Evolutionary conservation across 1,284 basidiomycete genomes (phyloP), one percentile per base, ranked within the genome.

Genomic region (Ceratobasidium sp.): DNA sequence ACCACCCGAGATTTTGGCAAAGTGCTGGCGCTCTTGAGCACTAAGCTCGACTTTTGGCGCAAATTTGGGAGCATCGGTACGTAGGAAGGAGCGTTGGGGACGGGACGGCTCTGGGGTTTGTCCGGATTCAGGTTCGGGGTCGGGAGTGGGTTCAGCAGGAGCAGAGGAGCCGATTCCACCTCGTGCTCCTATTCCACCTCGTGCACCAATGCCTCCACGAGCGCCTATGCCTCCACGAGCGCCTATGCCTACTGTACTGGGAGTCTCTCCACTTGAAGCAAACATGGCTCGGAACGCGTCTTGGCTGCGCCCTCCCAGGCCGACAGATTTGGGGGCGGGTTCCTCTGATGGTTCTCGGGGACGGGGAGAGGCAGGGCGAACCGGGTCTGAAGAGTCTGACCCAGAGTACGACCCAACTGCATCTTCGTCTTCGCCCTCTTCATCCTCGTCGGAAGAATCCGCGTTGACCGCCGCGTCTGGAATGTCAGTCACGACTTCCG

Each of bases 1-100:
- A 0, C 90, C 85, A 26, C 88, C 86, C 35, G 88, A 84, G 11
- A 98, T 85, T 77, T 92, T 93, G 77, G 83, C 86, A 80, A 98
- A 95, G 78, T 98, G 95, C 16, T 85, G 83, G 69, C 85, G 84
- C 77, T 98, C 96, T 18, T 85, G 77, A 1, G 87, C 82, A 7
- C 87, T 87, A 26, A 98, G 86, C 2, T 85, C 81, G 3, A 87
- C 80, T 67, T 84, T 79, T 1, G 87, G 83, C 7, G 85, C 80
- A 4, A 83, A 82, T 16, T 83, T 77, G 38, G 84, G 80, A 23
- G 78, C 78, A 26, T 77, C 83, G 73, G 82, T 81, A 72, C 89
- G 89, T 35, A 88, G 80, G 78, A 93, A 93, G 35, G 87, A 85
- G 16, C 84, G 83, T 74, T 83, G 87, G 43, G 73, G 61, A 23